Percentiles rank a stretch among this genome's conserved stretches.
phyloP scores from a whole-genome alignment of 306 rosid species.

The Cicer bijugum region DNA sequence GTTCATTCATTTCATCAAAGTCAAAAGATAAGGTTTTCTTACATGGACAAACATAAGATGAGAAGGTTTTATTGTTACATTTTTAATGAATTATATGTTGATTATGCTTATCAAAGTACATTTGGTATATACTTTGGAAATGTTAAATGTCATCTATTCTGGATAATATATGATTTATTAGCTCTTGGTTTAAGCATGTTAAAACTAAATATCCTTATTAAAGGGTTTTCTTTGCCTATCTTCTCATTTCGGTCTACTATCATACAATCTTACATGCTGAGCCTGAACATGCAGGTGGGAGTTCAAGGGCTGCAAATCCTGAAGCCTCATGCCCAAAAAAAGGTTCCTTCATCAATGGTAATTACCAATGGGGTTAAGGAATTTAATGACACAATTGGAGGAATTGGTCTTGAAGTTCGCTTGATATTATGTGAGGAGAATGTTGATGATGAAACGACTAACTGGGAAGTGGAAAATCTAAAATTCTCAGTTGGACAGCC shows the following conservation, averaged over 20 bases:
- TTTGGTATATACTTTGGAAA: conserved; percentile 7
- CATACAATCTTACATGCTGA: conserved; percentile 29
- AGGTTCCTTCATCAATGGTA: conserved; percentile 47
- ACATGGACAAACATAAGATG: conserved; percentile 21
- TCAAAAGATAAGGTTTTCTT: conserved; percentile 8
- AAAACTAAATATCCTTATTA: conserved; percentile 4
- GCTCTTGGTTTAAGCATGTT: conserved; percentile 23
- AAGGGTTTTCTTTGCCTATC: conserved; percentile 31
- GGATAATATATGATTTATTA: conserved; percentile 25
- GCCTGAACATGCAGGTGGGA: conserved; percentile 65
- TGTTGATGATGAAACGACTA: conserved; percentile 60
- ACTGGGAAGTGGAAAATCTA: conserved; percentile 83
- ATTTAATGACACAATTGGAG: conserved; percentile 56
- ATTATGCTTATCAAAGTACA: conserved; percentile 16
- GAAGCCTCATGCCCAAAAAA: conserved; percentile 68
- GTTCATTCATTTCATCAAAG: conserved; percentile 11
- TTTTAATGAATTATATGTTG: conserved; percentile 22
- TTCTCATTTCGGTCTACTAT: conserved; percentile 33
- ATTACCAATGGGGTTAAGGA: conserved; percentile 66
- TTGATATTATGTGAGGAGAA: conserved; percentile 64
- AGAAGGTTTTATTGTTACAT: conserved; percentile 4
- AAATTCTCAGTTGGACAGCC: conserved; percentile 81
- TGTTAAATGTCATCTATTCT: not conserved
- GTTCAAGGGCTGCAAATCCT: conserved; percentile 79
- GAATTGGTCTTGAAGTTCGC: conserved; percentile 76